Conservation (phyloP, 2,329 filamentous ascomycete species). For the Colletotrichum shisoi region DNA sequence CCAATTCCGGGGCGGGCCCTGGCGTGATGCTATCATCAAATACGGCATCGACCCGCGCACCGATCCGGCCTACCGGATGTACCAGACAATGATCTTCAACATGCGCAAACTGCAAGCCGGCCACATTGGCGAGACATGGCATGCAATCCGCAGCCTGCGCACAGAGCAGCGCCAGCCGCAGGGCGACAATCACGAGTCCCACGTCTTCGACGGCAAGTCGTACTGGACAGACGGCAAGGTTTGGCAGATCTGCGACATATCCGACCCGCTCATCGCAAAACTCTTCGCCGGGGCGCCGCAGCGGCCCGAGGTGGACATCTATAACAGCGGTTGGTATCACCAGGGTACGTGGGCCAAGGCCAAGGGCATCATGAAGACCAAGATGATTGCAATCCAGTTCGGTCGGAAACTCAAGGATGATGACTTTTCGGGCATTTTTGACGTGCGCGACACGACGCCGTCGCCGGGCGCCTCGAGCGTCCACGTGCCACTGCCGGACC, state of each 20-base stretch:
- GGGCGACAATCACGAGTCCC: constrained; percentile 58
- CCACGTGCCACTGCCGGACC: constrained; percentile 51
- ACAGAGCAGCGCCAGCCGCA: constrained; percentile 50
- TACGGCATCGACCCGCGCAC: constrained; percentile 87
- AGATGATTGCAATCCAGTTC: constrained; percentile 74
- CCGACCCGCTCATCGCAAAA: constrained; percentile 74
- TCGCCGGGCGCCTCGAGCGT: constrained; percentile 44
- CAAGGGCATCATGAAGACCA: constrained; percentile 86
- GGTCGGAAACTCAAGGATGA: constrained; percentile 59
- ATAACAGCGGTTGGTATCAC: constrained; percentile 82
- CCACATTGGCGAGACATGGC: constrained; percentile 59
- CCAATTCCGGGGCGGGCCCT: constrained; percentile 91
- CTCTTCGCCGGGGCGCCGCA: constrained; percentile 72
- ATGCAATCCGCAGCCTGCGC: constrained; percentile 55
- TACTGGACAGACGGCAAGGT: constrained; percentile 83
- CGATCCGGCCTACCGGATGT: constrained; percentile 78
- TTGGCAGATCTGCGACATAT: constrained; percentile 94
- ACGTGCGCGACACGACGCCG: constrained; percentile 49
- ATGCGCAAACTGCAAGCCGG: constrained; percentile 63
- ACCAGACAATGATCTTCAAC: constrained; percentile 90
- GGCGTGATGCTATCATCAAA: constrained; percentile 84
- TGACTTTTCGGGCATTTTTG: constrained; percentile 56
- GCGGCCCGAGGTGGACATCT: constrained; percentile 64
- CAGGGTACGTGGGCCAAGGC: constrained; percentile 83
- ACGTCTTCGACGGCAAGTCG: constrained; percentile 82